Conservation (phyloP, 305 asterid species). For the Fraxinus albicans region DNA sequence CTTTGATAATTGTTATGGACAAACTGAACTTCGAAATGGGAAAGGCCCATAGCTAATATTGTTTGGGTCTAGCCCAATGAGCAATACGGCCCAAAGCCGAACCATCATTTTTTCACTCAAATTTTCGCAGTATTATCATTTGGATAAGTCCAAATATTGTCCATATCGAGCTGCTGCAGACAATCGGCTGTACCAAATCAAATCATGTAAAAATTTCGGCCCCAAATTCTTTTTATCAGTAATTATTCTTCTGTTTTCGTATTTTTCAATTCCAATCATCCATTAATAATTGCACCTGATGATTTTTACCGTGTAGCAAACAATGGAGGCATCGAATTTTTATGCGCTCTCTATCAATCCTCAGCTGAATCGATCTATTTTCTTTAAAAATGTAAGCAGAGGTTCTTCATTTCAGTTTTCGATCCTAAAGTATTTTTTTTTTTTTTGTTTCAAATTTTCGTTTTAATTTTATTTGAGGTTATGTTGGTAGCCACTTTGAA, state of each 20-base stretch:
- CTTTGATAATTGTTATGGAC: too few relatives aligned
- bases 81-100: background rate
- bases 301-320: background rate
- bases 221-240: background rate
- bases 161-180: background rate
- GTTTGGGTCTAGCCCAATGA: background rate
- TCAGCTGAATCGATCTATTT: constrained; percentile 21
- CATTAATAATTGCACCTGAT: background rate
- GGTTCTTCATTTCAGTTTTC: background rate
- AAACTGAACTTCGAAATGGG: too few relatives aligned
- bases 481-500: background rate
- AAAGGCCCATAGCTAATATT: too few relatives aligned
- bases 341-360: background rate
- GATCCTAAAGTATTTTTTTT: background rate
- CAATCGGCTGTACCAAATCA: background rate
- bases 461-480: background rate
- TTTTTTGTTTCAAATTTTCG: background rate
- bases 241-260: background rate
- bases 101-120: background rate
- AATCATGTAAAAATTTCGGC: background rate
- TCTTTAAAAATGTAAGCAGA: constrained; percentile 27
- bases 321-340: background rate
- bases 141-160: background rate
- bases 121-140: background rate
- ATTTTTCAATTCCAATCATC: background rate